Evolutionary conservation across 1,284 basidiomycete species (phyloP).

Genomic region (Fomitiporia mediterranea): DNA sequence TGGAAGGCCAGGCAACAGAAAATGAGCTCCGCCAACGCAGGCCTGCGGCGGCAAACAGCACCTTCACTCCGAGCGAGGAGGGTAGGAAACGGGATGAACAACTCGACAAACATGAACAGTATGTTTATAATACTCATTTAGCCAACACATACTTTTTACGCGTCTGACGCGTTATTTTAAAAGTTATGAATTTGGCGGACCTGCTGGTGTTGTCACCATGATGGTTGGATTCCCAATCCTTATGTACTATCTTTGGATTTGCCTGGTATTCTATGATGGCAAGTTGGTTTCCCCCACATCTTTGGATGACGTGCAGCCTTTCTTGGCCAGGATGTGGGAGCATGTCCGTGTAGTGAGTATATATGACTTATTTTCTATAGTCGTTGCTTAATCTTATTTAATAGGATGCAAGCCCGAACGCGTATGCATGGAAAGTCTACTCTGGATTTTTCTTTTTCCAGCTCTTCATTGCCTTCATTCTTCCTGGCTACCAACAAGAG

Average conservation of each 20-base stretch:
- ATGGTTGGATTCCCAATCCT: conserved; percentile 91
- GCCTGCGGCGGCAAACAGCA: background rate
- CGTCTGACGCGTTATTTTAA: conserved; percentile 8
- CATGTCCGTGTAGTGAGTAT: conserved; percentile 71
- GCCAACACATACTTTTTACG: background rate
- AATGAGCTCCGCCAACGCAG: conserved; percentile 18
- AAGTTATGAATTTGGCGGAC: conserved; percentile 96
- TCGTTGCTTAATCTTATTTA: background rate
- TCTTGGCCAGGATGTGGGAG: conserved; percentile 77
- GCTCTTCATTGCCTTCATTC: conserved; percentile 83
- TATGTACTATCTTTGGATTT: conserved; percentile 99
- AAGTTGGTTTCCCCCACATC: conserved; percentile 74
- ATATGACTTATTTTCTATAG: background rate
- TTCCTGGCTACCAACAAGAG: conserved; percentile 92
- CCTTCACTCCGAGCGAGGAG: conserved; percentile 47
- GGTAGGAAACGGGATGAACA: conserved; percentile 67
- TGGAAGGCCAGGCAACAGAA: conserved; percentile 7
- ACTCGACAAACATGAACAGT: conserved; percentile 74
- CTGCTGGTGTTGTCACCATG: conserved; percentile 86
- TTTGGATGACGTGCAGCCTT: conserved; percentile 71
- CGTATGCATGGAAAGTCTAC: conserved; percentile 87
- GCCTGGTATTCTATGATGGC: conserved; percentile 95
- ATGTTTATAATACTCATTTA: conserved; percentile 27
- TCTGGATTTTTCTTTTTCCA: conserved; percentile 87
- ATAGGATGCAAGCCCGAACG: conserved; percentile 88